phyloP scores from a whole-genome alignment of 306 rosid species.

The Gynostemma pentaphyllum region DNA sequence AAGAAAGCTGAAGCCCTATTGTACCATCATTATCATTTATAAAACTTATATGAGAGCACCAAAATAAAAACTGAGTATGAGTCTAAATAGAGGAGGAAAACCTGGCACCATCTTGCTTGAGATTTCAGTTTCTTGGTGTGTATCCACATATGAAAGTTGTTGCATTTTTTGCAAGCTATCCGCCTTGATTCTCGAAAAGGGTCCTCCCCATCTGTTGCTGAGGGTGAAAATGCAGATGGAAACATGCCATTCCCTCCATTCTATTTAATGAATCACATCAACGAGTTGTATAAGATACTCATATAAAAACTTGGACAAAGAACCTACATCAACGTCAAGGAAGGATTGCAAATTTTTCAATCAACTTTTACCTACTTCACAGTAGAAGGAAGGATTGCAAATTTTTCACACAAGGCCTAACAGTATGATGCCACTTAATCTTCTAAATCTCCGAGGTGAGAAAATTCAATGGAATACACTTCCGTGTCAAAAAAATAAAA shows the following conservation, averaged over 20 bases:
- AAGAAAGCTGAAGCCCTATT: background rate
- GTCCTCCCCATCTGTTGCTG: constrained; percentile 66
- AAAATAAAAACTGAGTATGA: background rate
- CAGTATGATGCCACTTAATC: background rate
- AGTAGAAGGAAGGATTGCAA: background rate
- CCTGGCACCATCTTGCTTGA: constrained; percentile 99
- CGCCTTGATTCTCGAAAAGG: constrained; percentile 64
- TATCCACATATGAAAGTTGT: constrained; percentile 67
- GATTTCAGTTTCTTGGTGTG: constrained; percentile 73
- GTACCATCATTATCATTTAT: background rate
- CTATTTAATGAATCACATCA: constrained; percentile 37
- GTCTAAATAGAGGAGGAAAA: constrained; percentile 19
- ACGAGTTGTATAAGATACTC: constrained; percentile 21
- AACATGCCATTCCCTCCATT: constrained; percentile 62
- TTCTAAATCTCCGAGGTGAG: background rate
- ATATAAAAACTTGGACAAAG: background rate
- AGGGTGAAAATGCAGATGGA: constrained; percentile 46
- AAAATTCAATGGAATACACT: background rate
- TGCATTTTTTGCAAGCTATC: constrained; percentile 84
- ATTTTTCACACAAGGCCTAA: background rate
- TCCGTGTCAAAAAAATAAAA: background rate
- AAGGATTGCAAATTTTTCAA: background rate
- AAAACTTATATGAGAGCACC: background rate
- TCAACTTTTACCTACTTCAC: too few relatives aligned
- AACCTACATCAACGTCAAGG: background rate